Percentiles rank a stretch among this genome's conserved stretches.
phyloP scores from a whole-genome alignment of 345 rosid species.

The Cardiospermum halicacabum region DNA sequence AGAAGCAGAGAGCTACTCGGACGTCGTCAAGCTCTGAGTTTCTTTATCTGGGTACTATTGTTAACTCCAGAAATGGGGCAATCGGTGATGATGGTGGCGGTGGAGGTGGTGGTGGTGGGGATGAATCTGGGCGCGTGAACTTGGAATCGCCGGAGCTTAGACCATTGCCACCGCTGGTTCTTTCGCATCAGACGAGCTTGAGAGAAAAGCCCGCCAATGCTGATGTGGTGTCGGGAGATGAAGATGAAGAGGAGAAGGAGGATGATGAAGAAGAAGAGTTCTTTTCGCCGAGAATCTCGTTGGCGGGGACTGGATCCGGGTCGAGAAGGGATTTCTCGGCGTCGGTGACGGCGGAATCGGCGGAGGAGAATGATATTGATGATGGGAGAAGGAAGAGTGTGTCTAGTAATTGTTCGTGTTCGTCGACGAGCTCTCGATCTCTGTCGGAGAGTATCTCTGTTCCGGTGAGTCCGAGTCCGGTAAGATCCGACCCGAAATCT shows the following conservation, averaged over 20 bases:
- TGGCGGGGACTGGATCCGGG: conserved; percentile 62
- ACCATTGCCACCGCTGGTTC: conserved; percentile 89
- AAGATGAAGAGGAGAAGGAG: conserved; percentile 54
- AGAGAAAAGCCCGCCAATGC: conserved; percentile 32
- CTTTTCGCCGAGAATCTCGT: conserved; percentile 83
- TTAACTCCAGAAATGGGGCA: conserved; percentile 31
- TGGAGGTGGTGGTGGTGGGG: not conserved
- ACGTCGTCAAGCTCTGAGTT: conserved; percentile 71
- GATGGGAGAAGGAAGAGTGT: conserved; percentile 26
- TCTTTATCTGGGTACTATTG: conserved; percentile 75
- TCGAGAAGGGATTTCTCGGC: conserved; percentile 55
- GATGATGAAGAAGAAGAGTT: conserved; percentile 48
- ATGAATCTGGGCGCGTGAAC: conserved; percentile 1
- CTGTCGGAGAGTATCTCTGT: conserved; percentile 76
- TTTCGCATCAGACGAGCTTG: conserved; percentile 43
- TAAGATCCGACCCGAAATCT: conserved; percentile 54
- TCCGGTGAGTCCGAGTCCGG: conserved; percentile 57
- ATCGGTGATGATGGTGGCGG: conserved; percentile 24
- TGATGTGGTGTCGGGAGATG: conserved; percentile 34
- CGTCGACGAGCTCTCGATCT: conserved; percentile 79
- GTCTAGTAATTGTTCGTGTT: conserved; percentile 49
- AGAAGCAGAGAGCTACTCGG: conserved; percentile 35
- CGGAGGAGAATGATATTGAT: conserved; percentile 20
- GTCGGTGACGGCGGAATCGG: conserved; percentile 25
- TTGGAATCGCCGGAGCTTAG: conserved; percentile 79